Percentiles rank a stretch among this genome's conserved stretches.
Evolutionary conservation across 2,329 filamentous ascomycete species (phyloP).

Genomic region (Aspergillus nomiae): DNA sequence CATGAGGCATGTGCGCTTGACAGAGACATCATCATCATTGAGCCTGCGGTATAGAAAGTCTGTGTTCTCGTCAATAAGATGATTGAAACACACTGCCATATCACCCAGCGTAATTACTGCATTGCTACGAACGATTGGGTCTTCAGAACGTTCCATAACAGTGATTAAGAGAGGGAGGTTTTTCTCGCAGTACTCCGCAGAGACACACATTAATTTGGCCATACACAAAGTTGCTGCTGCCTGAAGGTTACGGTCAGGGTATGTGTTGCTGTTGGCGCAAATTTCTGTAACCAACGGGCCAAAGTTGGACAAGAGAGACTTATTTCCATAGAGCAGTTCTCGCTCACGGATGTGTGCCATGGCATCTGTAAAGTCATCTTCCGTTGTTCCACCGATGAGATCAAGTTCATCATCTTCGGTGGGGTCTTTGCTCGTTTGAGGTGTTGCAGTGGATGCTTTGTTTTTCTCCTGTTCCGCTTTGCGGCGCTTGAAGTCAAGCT

Average conservation of each 20-base stretch:
- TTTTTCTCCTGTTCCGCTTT: constrained; percentile 63
- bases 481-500: constrained; percentile 94
- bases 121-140: constrained; percentile 91
- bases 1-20: constrained; percentile 98
- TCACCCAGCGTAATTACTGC: constrained; percentile 96
- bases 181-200: constrained; percentile 90
- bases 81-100: constrained; percentile 99
- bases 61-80: constrained; percentile 98
- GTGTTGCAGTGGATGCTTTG: constrained; percentile 45
- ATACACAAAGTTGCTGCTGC: constrained; percentile 91
- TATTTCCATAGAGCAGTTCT: constrained; percentile 78
- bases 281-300: constrained; percentile 91
- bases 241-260: constrained; percentile 86
- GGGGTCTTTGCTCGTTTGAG: constrained; percentile 55
- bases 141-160: constrained; percentile 91
- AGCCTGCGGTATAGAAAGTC: constrained; percentile 95
- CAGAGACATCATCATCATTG: constrained; percentile 82
- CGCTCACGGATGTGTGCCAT: constrained; percentile 83
- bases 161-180: constrained; percentile 94
- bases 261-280: constrained; percentile 90
- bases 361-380: constrained; percentile 88
- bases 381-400: constrained; percentile 92
- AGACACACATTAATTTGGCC: constrained; percentile 98
- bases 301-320: constrained; percentile 84
- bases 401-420: constrained; percentile 86